These are phyloP conservation scores for Fusarium incarnatum DNA, from an alignment of 2,329 filamentous ascomycete genomes.

Conservation along the genomic window DNA sequence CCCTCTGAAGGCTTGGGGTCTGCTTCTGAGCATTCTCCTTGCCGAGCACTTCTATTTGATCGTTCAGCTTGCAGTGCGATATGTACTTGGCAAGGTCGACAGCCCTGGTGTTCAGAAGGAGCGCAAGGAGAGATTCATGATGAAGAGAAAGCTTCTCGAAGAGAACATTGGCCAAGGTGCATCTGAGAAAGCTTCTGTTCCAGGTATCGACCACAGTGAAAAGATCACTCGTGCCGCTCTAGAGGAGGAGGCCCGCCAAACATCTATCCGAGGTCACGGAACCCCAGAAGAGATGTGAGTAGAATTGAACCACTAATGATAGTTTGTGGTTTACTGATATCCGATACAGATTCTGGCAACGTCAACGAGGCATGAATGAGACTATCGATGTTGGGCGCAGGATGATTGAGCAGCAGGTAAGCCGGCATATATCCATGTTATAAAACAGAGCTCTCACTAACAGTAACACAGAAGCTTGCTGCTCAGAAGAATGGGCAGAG, in stretches of 20 bases:
- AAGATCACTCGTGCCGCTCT: slow-evolving; percentile 73
- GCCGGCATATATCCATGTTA: background rate
- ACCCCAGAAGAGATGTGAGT: slow-evolving; percentile 64
- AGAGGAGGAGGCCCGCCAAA: slow-evolving; percentile 70
- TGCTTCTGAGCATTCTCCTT: slow-evolving; percentile 84
- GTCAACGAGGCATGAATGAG: slow-evolving; percentile 68
- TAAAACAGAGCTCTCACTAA: slow-evolving; percentile 15
- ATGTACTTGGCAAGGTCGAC: slow-evolving; percentile 82
- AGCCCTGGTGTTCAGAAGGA: slow-evolving; percentile 89
- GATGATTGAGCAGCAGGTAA: slow-evolving; percentile 63
- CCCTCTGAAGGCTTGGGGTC: slow-evolving; percentile 80
- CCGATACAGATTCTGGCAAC: slow-evolving; percentile 67
- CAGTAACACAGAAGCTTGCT: slow-evolving; percentile 18
- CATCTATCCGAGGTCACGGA: slow-evolving; percentile 62
- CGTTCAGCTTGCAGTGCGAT: slow-evolving; percentile 77
- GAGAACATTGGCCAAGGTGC: slow-evolving; percentile 73
- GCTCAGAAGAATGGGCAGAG: slow-evolving; percentile 22
- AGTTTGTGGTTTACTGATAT: slow-evolving; percentile 34
- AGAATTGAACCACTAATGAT: background rate
- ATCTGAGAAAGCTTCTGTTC: slow-evolving; percentile 60
- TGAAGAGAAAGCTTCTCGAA: slow-evolving; percentile 83
- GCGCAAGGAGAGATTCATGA: slow-evolving; percentile 80
- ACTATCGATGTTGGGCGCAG: slow-evolving; percentile 67
- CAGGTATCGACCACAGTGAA: slow-evolving; percentile 64
- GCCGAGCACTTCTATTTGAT: slow-evolving; percentile 92